Base-by-base conservation (phyloP, 2,329 filamentous ascomycete species). In the Verticillium zaregamsianum region DNA sequence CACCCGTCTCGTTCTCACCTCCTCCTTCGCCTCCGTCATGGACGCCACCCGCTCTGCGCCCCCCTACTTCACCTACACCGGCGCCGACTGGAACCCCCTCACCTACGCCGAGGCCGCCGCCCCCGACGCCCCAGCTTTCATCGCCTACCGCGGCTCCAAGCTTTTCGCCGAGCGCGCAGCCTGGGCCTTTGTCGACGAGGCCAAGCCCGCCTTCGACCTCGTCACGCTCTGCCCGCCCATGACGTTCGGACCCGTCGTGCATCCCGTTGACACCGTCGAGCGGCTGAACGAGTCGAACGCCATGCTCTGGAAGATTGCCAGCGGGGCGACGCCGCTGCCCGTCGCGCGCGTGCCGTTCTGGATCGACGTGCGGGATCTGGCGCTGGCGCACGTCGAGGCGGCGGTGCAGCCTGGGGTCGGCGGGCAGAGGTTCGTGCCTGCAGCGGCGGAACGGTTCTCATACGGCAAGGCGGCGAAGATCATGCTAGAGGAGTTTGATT, bases 21-120 rank as follows among this genome's bases (percentile, higher is more conserved):
- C 86, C 3, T 90, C 86, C 2, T 90, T 90, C 67, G 88, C 87
- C n/a, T 79, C 86, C 0, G 87, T 90, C 20, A 68, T 89, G 57
- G 79, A 89, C 66, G 66, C 74, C 1, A 68, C 67, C 54, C 79
- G 81, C 60, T 80, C 80, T 28, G 76, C 73, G 31, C 77, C 79
- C 64, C 79, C 82, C 0, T 80, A 77, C 37, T 82, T 84, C 66
- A 78, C 74, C 2, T 86, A 86, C 69, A 80, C 78, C 0, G 83
- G 81, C 60, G 70, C 73, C 1, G 82, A 86, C 66, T 87, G 84
- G 84, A 86, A 86, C 66, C 83, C 83, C 0, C 75, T 86, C 23
- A 85, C 81, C 0, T 74, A 75, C 15, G 77, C 84, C 58, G 76
- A 86, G 63, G 81, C 83, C 0, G 64, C 77, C 1, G 72, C 72